Percentiles rank a stretch among this genome's conserved stretches.
Evolutionary conservation across 257 asterid species (phyloP).

Genomic region (Gynochthodes officinalis): DNA sequence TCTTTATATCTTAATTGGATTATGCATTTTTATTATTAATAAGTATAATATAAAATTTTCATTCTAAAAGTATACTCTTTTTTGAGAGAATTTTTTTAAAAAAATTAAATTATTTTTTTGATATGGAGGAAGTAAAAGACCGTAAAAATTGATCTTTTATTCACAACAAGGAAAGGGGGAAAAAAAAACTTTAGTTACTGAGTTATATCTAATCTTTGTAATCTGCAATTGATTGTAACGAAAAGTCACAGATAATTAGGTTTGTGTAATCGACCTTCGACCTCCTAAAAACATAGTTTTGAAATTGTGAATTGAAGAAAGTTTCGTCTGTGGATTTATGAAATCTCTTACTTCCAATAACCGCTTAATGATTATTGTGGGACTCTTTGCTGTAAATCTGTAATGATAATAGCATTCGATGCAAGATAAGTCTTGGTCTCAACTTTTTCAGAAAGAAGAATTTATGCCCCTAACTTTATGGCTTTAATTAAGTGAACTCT

Average conservation of each 20-base stretch:
- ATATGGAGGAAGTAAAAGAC: too few relatives aligned
- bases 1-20: too few relatives aligned
- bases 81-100: too few relatives aligned
- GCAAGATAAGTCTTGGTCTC: background rate
- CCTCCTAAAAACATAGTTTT: too few relatives aligned
- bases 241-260: background rate
- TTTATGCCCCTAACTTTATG: constrained; percentile 30
- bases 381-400: background rate
- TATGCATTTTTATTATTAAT: too few relatives aligned
- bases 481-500: constrained; percentile 23
- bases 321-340: background rate
- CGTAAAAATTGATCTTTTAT: too few relatives aligned
- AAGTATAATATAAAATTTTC: too few relatives aligned
- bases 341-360: constrained; percentile 8
- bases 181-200: too few relatives aligned
- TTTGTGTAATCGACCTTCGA: background rate
- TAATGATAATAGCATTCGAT: background rate
- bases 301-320: background rate
- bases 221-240: background rate
- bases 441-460: constrained; percentile 41
- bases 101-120: too few relatives aligned
- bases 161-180: too few relatives aligned
- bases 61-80: too few relatives aligned
- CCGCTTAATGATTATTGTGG: constrained; percentile 18
- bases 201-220: too few relatives aligned